Conservation (phyloP, 805 yeast species). For the Peterozyma toletana region DNA sequence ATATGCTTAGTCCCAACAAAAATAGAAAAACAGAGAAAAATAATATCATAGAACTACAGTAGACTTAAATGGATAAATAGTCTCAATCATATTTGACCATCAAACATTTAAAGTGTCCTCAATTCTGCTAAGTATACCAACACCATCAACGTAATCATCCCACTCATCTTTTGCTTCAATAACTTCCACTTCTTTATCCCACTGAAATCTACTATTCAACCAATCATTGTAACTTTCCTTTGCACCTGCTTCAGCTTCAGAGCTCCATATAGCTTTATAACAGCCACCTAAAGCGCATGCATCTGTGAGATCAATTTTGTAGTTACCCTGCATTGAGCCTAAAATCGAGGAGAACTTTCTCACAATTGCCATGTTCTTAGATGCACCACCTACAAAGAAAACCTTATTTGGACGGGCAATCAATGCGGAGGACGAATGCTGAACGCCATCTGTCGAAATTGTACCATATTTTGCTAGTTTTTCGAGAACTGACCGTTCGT, state of each 20-base stretch:
- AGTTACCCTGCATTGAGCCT: slow-evolving; percentile 61
- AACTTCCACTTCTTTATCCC: slow-evolving; percentile 38
- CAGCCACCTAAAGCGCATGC: slow-evolving; percentile 95
- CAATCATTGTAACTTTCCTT: slow-evolving; percentile 33
- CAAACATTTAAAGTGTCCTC: slow-evolving; percentile 19
- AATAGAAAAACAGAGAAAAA: too few species aligned
- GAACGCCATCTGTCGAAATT: slow-evolving; percentile 41
- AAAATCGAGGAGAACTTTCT: slow-evolving; percentile 62
- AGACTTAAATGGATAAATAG: too few species aligned
- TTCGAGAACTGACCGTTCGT: slow-evolving; percentile 14
- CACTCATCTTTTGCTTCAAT: slow-evolving; percentile 33
- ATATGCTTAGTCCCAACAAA: too few species aligned
- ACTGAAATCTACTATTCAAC: slow-evolving; percentile 38
- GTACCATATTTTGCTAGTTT: slow-evolving; percentile 29
- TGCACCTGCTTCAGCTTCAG: slow-evolving; percentile 22
- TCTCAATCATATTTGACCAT: background rate
- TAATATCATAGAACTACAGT: too few species aligned
- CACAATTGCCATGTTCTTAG: slow-evolving; percentile 64
- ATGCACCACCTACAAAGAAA: slow-evolving; percentile 85
- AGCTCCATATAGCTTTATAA: slow-evolving; percentile 75
- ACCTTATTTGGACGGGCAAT: slow-evolving; percentile 58
- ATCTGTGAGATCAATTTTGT: slow-evolving; percentile 68
- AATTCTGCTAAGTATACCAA: slow-evolving; percentile 41
- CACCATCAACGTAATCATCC: slow-evolving; percentile 44
- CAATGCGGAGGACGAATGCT: slow-evolving; percentile 34